Evolutionary conservation across 148 eudicot species (phyloP), one percentile per base, ranked within the genome.

Genomic region (Arctostaphylos glauca): DNA sequence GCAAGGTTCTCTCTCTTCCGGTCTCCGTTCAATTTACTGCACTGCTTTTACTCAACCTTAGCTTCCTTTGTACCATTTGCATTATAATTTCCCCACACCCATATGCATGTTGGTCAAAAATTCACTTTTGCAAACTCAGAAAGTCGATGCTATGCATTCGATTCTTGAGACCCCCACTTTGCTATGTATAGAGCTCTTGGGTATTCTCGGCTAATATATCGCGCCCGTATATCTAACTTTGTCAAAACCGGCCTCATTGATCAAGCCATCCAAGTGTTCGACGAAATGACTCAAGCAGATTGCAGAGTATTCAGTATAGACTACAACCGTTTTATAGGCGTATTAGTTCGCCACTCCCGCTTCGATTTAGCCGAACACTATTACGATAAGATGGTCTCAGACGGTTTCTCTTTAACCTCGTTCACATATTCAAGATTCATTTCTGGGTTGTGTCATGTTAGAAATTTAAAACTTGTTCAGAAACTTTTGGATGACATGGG

Each of bases 351-450:
- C 73, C 89, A 94, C 77, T 92, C 89, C 25, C 93, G 90, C 77
- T 90, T 97, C 78, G 93, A 92, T 77, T 83, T 97, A 66, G 95
- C 98, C 6, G 92, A 89, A 86, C 87, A 87, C 58, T 94, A 93
- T 83, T 97, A 97, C 80, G 66, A 87, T 54, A 67, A 80, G 16
- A 90, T 97, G 96, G 78, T 81, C 60, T 87, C 93, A 6, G 84
- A 73, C 78, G 98, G 99, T 62, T 93, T 91, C 79, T 94, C 97
- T n/a, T 88, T 97, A 83, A 89, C 87, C 77, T 89, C 96, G 9
- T 97, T 97, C 90, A 97, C 99, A 1, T 97, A 93, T 85, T 97
- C 99, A 9, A 94, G 98, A 84, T 93, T 94, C 84, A 91, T 94
- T 48, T 90, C 90, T 44, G 93, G 92, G 48, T 86, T 97, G 87